Conservation (phyloP, 768 basidiomycete genomes). For the Agaricus blazei region DNA sequence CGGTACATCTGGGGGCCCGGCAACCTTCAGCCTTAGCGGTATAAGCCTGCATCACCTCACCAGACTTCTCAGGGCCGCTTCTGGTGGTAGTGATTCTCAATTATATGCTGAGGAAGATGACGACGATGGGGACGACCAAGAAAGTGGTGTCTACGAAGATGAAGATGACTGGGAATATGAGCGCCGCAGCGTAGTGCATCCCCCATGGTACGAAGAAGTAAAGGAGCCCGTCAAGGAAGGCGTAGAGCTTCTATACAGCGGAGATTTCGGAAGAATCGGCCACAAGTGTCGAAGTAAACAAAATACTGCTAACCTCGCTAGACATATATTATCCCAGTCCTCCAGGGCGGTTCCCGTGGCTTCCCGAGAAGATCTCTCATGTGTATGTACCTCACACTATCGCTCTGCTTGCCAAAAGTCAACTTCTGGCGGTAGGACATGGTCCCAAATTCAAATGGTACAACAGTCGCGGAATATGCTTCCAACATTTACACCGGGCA, state of each 20-base stretch:
- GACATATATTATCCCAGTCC: conserved; percentile 38
- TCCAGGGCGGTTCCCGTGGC: conserved; percentile 23
- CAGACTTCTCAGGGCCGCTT: conserved; percentile 19
- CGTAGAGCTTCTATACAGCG: conserved; percentile 59
- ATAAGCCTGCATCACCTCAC: conserved; percentile 27
- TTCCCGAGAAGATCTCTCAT: conserved; percentile 5
- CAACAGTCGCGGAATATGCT: conserved; percentile 67
- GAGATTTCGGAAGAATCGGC: conserved; percentile 73
- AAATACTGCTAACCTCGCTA: conserved; percentile 40
- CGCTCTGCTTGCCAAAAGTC: not conserved
- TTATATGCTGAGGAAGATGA: conserved; percentile 26
- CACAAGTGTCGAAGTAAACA: conserved; percentile 37
- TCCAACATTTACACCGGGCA: conserved; percentile 83
- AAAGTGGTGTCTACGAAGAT: conserved; percentile 26
- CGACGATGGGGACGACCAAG: conserved; percentile 25
- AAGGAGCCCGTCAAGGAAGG: conserved; percentile 63
- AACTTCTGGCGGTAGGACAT: conserved; percentile 42
- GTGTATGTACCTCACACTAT: not conserved
- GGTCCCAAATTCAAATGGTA: conserved; percentile 76
- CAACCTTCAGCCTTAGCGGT: conserved; percentile 21
- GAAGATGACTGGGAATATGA: conserved; percentile 24
- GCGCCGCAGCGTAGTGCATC: not conserved
- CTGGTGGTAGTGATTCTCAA: conserved; percentile 16
- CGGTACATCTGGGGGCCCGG: conserved; percentile 10
- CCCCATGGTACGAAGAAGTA: conserved; percentile 28